These are phyloP conservation scores for Aspergillus clavatus DNA, from an alignment of 2,329 filamentous ascomycete genomes.

Conservation along the genomic window DNA sequence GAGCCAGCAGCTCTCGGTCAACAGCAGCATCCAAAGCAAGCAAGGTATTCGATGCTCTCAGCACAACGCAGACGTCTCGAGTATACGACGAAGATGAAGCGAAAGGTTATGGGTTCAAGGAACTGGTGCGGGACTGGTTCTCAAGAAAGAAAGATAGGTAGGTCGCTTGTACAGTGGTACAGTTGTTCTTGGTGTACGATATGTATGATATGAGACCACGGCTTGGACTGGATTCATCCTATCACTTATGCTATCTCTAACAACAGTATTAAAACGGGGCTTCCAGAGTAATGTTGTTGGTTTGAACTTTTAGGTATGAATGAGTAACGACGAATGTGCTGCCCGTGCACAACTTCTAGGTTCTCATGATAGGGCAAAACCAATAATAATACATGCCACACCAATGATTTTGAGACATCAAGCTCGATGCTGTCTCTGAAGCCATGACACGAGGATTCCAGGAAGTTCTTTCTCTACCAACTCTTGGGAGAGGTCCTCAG, in stretches of 20 bases:
- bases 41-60: slow-evolving; percentile 60
- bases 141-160: slow-evolving; percentile 20
- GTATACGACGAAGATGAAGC: slow-evolving; percentile 70
- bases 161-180: slow-evolving; percentile 1
- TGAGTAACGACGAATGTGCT: neutral
- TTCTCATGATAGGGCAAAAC: neutral
- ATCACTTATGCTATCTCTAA: neutral
- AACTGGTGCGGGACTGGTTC: slow-evolving; percentile 86
- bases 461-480: slow-evolving; percentile 3
- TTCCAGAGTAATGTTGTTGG: neutral
- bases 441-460: slow-evolving; percentile 1
- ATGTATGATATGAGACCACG: slow-evolving; percentile 6
- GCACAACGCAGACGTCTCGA: slow-evolving; percentile 43
- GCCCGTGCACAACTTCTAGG: neutral
- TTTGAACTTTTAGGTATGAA: neutral
- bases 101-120: slow-evolving; percentile 72
- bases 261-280: neutral
- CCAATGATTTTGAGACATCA: neutral
- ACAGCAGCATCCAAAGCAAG: slow-evolving; percentile 28
- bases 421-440: slow-evolving; percentile 4
- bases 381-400: neutral
- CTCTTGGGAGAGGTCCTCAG: neutral
- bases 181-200: neutral
- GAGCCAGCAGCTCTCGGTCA: slow-evolving; percentile 36
- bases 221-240: neutral